phyloP scores from a whole-genome alignment of 176 grass and related monocot genomes.

The Echinochloa phyllopogon region DNA sequence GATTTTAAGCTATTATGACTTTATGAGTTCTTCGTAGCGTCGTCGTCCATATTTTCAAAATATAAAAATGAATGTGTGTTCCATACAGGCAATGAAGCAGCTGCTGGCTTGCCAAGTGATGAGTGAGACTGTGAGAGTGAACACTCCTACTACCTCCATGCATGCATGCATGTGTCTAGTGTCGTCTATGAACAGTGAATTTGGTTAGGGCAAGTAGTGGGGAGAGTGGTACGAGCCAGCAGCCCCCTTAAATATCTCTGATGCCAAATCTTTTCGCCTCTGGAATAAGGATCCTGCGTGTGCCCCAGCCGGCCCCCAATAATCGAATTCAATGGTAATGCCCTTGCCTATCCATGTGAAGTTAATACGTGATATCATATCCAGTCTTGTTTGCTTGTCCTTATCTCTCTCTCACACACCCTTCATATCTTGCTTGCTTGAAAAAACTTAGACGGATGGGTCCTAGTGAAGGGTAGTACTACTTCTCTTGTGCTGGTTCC shows the following conservation, averaged over 20 bases:
- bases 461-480: not conserved
- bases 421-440: too few species aligned
- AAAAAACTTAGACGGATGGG: not conserved
- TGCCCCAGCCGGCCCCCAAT: too few species aligned
- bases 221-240: not conserved
- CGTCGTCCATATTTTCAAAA: too few species aligned
- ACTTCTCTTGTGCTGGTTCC: not conserved
- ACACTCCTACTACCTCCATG: not conserved
- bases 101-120: not conserved
- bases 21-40: too few species aligned
- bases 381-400: not conserved
- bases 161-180: not conserved
- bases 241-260: slow-evolving; percentile 37
- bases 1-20: too few species aligned
- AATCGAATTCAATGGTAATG: slow-evolving; percentile 39
- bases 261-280: slow-evolving; percentile 37
- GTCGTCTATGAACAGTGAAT: slow-evolving; percentile 21
- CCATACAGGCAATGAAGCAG: slow-evolving; percentile 19
- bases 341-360: slow-evolving; percentile 15
- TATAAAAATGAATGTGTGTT: slow-evolving; percentile 6
- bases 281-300: slow-evolving; percentile 40
- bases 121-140: not conserved
- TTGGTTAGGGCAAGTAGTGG: slow-evolving; percentile 15
- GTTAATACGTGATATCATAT: slow-evolving; percentile 18
- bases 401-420: not conserved